A percentile compares a stretch with the other conserved stretches of the same genome.
phyloP scores from a whole-genome alignment of 2,329 filamentous ascomycete species.

The Ambrosiella xylebori region DNA sequence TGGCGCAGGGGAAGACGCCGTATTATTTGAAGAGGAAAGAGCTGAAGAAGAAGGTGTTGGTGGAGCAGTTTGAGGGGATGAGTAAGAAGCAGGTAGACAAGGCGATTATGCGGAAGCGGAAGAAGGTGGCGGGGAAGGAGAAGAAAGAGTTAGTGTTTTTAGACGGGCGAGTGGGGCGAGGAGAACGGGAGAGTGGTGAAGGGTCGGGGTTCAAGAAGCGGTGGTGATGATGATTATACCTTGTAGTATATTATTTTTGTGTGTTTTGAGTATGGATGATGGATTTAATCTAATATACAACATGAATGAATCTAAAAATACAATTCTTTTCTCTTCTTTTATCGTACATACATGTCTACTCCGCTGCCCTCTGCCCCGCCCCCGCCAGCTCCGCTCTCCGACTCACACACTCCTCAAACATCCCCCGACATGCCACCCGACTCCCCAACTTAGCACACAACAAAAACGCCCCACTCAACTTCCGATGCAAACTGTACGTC shows the following conservation, averaged over 20 bases:
- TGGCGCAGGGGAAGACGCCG: conserved; percentile 77
- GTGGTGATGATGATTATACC: neutral
- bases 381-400: neutral
- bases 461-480: conserved; percentile 86
- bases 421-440: conserved; percentile 57
- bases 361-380: neutral
- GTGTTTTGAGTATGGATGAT: neutral
- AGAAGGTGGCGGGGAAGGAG: conserved; percentile 78
- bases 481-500: conserved; percentile 89
- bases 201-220: neutral
- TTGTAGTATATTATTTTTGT: neutral
- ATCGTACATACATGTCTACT: neutral
- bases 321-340: neutral
- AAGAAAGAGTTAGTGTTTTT: conserved; percentile 47
- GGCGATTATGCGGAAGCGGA: conserved; percentile 70
- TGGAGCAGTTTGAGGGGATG: conserved; percentile 67
- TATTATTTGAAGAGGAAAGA: conserved; percentile 89
- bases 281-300: neutral
- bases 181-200: neutral
- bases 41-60: conserved; percentile 69
- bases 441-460: conserved; percentile 77
- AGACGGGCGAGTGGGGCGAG: conserved; percentile 17
- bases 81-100: conserved; percentile 71
- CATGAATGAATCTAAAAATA: neutral
- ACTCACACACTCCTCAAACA: conserved; percentile 43